These are phyloP conservation scores for Fusarium temperatum DNA, from an alignment of 2,329 filamentous ascomycete genomes.

Conservation along the genomic window DNA sequence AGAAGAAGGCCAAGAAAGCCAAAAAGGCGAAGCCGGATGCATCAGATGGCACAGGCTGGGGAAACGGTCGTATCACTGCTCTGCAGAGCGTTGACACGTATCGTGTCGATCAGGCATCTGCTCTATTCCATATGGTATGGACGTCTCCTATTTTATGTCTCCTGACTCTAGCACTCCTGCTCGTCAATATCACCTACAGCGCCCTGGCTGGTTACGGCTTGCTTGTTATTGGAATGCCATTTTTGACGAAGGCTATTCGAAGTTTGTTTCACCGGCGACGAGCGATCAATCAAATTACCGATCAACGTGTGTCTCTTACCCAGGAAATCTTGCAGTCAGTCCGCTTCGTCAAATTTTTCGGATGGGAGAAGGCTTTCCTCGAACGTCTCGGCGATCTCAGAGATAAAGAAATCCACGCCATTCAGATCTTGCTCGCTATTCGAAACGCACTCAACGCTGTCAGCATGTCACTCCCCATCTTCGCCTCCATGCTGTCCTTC, in stretches of 20 bases:
- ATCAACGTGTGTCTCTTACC: constrained; percentile 88
- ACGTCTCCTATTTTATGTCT: constrained; percentile 81
- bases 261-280: constrained; percentile 78
- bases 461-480: constrained; percentile 87
- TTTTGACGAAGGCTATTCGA: constrained; percentile 80
- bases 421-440: constrained; percentile 84
- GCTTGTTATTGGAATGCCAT: constrained; percentile 78
- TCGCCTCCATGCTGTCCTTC: constrained; percentile 94
- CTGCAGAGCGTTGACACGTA: constrained; percentile 97
- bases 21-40: constrained; percentile 53
- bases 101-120: constrained; percentile 86
- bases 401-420: constrained; percentile 79
- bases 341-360: constrained; percentile 95
- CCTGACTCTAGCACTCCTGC: constrained; percentile 79
- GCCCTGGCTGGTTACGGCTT: constrained; percentile 88
- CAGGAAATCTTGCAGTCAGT: constrained; percentile 93
- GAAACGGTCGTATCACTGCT: constrained; percentile 90
- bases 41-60: constrained; percentile 81
- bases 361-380: constrained; percentile 91
- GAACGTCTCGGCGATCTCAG: constrained; percentile 79
- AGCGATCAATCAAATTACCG: constrained; percentile 91
- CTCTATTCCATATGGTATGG: constrained; percentile 93
- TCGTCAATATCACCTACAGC: constrained; percentile 90
- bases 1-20: constrained; percentile 50
- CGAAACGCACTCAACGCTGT: constrained; percentile 86